Percentiles rank a stretch among this genome's conserved stretches.
Evolutionary conservation across 2,329 filamentous ascomycete genomes (phyloP).

Genomic region (Verticillium isaacii): DNA sequence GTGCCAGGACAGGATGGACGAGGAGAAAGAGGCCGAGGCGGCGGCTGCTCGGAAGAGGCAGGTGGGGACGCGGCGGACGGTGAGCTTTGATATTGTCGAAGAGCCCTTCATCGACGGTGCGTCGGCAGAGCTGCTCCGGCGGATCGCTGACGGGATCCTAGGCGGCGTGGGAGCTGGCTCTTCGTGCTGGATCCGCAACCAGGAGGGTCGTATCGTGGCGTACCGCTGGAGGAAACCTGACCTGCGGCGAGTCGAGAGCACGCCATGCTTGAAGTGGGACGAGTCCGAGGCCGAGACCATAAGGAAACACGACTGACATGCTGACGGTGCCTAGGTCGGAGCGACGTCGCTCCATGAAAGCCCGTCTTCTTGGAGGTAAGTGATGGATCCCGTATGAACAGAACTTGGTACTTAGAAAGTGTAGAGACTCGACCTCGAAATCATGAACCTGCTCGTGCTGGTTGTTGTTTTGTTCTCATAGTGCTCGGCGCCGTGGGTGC

Average conservation of each 20-base stretch:
- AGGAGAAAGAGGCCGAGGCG: neutral
- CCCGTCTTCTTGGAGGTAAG: neutral
- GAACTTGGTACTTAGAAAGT: no score
- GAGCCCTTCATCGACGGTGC: neutral
- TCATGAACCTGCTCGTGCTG: conserved; percentile 2
- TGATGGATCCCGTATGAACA: no score
- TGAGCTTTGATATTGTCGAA: neutral
- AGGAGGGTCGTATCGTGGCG: neutral
- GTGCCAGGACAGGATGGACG: conserved; percentile 7
- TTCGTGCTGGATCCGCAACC: neutral
- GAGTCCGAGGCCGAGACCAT: neutral
- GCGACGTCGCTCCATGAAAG: neutral
- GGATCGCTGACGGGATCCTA: neutral
- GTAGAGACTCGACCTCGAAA: neutral
- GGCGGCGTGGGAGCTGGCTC: neutral
- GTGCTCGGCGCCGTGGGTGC: neutral
- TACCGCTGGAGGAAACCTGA: neutral
- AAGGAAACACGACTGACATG: neutral
- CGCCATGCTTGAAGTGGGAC: neutral
- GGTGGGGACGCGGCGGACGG: neutral
- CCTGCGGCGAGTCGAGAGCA: neutral
- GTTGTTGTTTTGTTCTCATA: conserved; percentile 10
- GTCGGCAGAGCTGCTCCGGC: neutral
- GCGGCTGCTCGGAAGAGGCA: neutral
- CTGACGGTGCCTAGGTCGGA: neutral